A percentile compares a stretch with the other conserved stretches of the same genome.
Conservation (phyloP, 495 filamentous ascomycete genomes). For the Tuber borchii region DNA sequence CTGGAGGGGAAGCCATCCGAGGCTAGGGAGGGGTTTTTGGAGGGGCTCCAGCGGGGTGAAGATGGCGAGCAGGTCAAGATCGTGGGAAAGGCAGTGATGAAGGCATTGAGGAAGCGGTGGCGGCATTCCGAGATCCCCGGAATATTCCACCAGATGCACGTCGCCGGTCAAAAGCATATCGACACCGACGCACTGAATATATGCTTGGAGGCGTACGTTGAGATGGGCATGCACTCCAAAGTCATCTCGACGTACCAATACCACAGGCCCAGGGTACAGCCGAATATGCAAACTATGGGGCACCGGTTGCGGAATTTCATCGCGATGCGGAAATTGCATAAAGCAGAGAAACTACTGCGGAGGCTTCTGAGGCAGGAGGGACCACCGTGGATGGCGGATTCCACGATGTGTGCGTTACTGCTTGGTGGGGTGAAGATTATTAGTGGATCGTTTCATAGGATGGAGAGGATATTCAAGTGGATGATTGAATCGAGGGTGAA, state of each 20-base stretch:
- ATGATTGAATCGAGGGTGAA: constrained; percentile 22
- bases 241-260: constrained; percentile 24
- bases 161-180: constrained; percentile 10
- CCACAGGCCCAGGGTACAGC: constrained; percentile 19
- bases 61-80: constrained; percentile 10
- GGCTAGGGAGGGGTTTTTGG: constrained; percentile 23
- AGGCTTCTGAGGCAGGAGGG: constrained; percentile 17
- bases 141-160: constrained; percentile 22
- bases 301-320: constrained; percentile 32
- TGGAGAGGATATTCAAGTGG: constrained; percentile 34
- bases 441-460: constrained; percentile 24
- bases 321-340: constrained; percentile 14
- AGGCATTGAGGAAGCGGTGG: constrained; percentile 23
- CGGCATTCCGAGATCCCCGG: constrained; percentile 25
- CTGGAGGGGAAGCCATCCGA: constrained; percentile 9
- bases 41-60: constrained; percentile 17
- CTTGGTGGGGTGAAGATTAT: constrained; percentile 23
- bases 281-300: constrained; percentile 26
- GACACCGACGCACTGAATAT: constrained; percentile 30
- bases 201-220: constrained; percentile 34
- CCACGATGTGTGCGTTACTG: constrained; percentile 23
- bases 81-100: constrained; percentile 29
- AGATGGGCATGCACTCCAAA: constrained; percentile 22
- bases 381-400: constrained; percentile 19
- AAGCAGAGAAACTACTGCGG: constrained; percentile 23